phyloP scores from a whole-genome alignment of 139 green algal genomes.

The Nannochloris sp. region DNA sequence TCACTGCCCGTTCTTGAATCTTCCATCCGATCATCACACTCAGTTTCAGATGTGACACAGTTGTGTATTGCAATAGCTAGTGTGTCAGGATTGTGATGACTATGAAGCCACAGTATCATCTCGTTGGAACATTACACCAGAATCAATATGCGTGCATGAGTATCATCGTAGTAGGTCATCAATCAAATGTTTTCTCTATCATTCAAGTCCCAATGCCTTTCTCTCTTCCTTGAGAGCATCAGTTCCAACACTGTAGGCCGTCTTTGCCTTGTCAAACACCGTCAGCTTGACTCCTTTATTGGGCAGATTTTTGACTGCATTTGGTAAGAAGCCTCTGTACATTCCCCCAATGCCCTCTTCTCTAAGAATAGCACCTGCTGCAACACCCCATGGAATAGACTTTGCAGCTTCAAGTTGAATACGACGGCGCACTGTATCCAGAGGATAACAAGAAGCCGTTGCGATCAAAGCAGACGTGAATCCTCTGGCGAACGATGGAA shows the following conservation, averaged over 20 bases:
- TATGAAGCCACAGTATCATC: no score
- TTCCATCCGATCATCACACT: no score
- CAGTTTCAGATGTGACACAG: no score
- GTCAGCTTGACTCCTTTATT: slow-evolving; percentile 70
- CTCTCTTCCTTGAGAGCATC: slow-evolving; percentile 33
- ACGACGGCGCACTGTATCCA: slow-evolving; percentile 56
- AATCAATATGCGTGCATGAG: no score
- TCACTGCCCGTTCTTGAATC: no score
- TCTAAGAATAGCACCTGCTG: slow-evolving; percentile 3
- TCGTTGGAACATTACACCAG: no score
- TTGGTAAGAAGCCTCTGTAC: slow-evolving; percentile 74
- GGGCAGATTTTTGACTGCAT: slow-evolving; percentile 73
- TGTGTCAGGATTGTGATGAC: no score
- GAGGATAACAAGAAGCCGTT: slow-evolving; percentile 60
- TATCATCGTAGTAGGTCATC: not conserved
- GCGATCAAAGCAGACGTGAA: slow-evolving; percentile 60
- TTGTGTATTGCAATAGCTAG: no score
- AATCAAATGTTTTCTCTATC: not conserved
- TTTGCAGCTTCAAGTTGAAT: slow-evolving; percentile 12
- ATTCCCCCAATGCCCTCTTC: slow-evolving; percentile 18
- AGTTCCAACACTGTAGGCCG: slow-evolving; percentile 17
- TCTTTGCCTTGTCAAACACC: slow-evolving; percentile 50
- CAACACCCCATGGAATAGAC: not conserved
- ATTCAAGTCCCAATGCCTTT: slow-evolving; percentile 1
- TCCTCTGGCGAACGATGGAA: slow-evolving; percentile 49